These are phyloP conservation scores for Blastobotrys serpentis DNA, from an alignment of 1,139 yeast genomes.

Conservation along the genomic window DNA sequence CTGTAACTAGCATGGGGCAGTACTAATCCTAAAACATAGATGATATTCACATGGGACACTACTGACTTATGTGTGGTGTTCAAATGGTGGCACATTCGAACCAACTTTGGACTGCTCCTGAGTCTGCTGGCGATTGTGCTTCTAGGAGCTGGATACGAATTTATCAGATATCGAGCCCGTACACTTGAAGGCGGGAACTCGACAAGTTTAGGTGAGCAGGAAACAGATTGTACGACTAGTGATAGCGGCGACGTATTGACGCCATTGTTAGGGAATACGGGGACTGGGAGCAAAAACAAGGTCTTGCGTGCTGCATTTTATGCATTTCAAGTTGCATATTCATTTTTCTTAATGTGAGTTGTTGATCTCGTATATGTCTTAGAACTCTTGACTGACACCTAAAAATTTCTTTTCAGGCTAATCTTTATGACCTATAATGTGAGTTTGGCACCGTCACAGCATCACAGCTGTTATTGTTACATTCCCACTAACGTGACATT, in stretches of 20 bases:
- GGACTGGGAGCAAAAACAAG: constrained; percentile 6
- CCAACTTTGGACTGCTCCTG: constrained; percentile 50
- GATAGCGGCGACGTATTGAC: not conserved
- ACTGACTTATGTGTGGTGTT: constrained; percentile 69
- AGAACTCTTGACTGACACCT: not conserved
- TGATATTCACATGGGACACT: constrained; percentile 84
- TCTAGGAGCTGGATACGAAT: constrained; percentile 63
- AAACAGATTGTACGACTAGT: not conserved
- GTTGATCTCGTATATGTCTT: not conserved
- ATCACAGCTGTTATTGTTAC: no score
- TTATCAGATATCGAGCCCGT: constrained; percentile 38
- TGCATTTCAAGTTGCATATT: constrained; percentile 73
- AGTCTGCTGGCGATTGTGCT: constrained; percentile 52
- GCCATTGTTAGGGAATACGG: constrained; percentile 6
- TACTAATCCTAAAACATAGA: constrained; percentile 36
- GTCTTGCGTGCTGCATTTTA: constrained; percentile 45
- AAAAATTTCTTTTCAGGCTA: constrained; percentile 35
- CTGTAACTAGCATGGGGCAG: not conserved
- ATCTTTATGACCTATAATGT: constrained; percentile 77
- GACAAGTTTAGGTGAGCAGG: constrained; percentile 9
- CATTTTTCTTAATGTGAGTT: constrained; percentile 64
- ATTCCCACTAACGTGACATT: no score
- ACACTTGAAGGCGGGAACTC: constrained; percentile 10
- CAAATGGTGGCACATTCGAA: constrained; percentile 74
- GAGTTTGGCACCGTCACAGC: constrained; percentile 15